Percentiles rank a stretch among this genome's conserved stretches.
phyloP scores from a whole-genome alignment of 2,329 filamentous ascomycete species.

The Penicillium sp. region DNA sequence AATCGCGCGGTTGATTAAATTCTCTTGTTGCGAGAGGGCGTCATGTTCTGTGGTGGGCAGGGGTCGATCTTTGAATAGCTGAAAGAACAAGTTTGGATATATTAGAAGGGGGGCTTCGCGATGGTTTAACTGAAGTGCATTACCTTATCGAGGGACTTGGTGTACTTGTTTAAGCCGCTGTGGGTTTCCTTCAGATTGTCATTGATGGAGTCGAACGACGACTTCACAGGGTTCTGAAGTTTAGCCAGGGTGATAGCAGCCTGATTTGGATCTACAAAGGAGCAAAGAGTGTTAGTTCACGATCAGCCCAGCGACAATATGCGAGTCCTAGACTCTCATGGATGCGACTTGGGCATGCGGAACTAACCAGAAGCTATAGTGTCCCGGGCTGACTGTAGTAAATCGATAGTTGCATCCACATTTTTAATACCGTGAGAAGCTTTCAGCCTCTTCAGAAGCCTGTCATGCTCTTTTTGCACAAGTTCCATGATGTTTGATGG shows the following conservation, averaged over 20 bases:
- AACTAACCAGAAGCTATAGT: conserved; percentile 67
- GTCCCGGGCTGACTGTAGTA: conserved; percentile 72
- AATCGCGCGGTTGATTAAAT: conserved; percentile 86
- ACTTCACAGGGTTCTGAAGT: conserved; percentile 81
- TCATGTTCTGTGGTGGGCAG: conserved; percentile 77
- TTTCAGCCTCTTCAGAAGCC: conserved; percentile 68
- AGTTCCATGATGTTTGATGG: conserved; percentile 53
- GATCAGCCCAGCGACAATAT: neutral
- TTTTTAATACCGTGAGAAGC: conserved; percentile 71
- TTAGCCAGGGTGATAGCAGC: conserved; percentile 75
- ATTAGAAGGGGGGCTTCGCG: neutral
- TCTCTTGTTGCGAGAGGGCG: conserved; percentile 71
- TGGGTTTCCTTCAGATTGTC: conserved; percentile 81
- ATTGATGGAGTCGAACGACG: conserved; percentile 76
- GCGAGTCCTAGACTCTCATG: conserved; percentile 1
- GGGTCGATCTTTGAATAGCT: conserved; percentile 68
- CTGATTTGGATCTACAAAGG: conserved; percentile 61
- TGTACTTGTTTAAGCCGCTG: conserved; percentile 77
- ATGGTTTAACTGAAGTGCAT: conserved; percentile 7
- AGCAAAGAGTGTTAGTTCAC: neutral
- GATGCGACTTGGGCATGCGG: conserved; percentile 3
- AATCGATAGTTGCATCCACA: conserved; percentile 79
- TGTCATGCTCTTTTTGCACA: conserved; percentile 72
- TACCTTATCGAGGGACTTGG: conserved; percentile 81
- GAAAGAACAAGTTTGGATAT: neutral